Evolutionary conservation across 495 filamentous ascomycete genomes (phyloP), one percentile per base, ranked within the genome.

Genomic region (Trypethelium eluteriae): DNA sequence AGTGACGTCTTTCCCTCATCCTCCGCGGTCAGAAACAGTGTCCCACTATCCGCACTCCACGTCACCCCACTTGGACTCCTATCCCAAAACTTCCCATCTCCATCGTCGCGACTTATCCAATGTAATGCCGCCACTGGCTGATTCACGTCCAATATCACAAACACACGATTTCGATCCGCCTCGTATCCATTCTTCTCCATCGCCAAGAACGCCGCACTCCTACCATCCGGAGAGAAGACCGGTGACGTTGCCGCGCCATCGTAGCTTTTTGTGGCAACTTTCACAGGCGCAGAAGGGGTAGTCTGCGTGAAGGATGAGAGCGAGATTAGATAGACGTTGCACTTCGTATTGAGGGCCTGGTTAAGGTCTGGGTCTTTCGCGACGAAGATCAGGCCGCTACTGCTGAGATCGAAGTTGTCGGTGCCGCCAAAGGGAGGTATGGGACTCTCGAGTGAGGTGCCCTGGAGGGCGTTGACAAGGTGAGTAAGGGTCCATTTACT

Each of bases 121-220:
- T 81, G 69, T 83, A 85, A 64, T 81, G 89, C 72, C 88, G 84
- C 70, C 11, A 38, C 76, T 76, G 34, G 81, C 70, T 41, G 80
- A 79, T 11, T 80, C 81, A 71, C 66, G 61, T 76, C 69, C 16
- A 66, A 64, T n/a, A 77, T 64, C 25, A 96, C 77, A 63, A 97
- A 75, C 3, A 96, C 81, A 3, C 89, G 81, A 61, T 92, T 89
- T 76, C 91, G 90, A 78, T 97, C 93, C 10, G 88, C 88, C 77
- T 98, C 93, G 73, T 98, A 96, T 34, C 91, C 91, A 70, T 88
- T 85, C 67, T 85, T 79, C 39, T 87, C 83, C 50, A 92, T 84
- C 46, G 67, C 66, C 18, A 78, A 62, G 68, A 96, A 92, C n/a
- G 87, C 93, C 9, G 92, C 83, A 59, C 82, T 82, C 62, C 80